Conservation (phyloP, 2,329 filamentous ascomycete genomes). For the Ampelomyces quisqualis region DNA sequence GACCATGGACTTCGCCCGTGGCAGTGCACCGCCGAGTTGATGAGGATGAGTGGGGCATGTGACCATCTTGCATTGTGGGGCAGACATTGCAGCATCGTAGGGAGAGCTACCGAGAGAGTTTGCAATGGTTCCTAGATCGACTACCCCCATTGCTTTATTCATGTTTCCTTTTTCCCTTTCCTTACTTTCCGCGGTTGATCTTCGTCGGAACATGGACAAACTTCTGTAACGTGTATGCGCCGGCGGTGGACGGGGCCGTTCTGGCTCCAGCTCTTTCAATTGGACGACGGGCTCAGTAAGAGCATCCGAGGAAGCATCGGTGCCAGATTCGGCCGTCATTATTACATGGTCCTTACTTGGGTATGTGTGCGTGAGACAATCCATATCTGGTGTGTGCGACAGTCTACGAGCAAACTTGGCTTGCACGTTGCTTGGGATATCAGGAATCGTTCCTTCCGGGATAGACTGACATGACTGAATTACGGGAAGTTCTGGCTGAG, state of each 20-base stretch:
- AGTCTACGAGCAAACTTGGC: conserved; percentile 41
- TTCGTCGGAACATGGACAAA: conserved; percentile 35
- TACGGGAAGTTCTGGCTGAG: conserved; percentile 27
- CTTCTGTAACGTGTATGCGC: conserved; percentile 27
- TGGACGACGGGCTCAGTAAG: conserved; percentile 15
- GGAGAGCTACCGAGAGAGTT: conserved; percentile 46
- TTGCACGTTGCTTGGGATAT: conserved; percentile 38
- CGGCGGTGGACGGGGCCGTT: conserved; percentile 25
- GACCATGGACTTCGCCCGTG: conserved; percentile 33
- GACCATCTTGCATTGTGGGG: conserved; percentile 15
- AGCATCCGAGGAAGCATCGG: conserved; percentile 4
- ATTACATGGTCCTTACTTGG: conserved; percentile 32
- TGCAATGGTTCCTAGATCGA: conserved; percentile 47
- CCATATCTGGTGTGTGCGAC: conserved; percentile 38
- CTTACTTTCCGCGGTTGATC: conserved; percentile 27
- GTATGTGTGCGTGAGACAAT: conserved; percentile 41
- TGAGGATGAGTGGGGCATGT: conserved; percentile 38
- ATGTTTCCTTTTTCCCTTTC: conserved; percentile 18
- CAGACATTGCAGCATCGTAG: conserved; percentile 46
- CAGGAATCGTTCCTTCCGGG: conserved; percentile 34
- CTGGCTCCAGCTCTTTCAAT: conserved; percentile 23
- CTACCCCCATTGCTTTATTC: conserved; percentile 25
- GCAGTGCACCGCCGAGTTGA: conserved; percentile 33
- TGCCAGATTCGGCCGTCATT: conserved; percentile 9
- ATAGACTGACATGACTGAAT: conserved; percentile 37